Base-by-base conservation (phyloP, 1,284 basidiomycete genomes). In the Rhodotorula sp. region DNA sequence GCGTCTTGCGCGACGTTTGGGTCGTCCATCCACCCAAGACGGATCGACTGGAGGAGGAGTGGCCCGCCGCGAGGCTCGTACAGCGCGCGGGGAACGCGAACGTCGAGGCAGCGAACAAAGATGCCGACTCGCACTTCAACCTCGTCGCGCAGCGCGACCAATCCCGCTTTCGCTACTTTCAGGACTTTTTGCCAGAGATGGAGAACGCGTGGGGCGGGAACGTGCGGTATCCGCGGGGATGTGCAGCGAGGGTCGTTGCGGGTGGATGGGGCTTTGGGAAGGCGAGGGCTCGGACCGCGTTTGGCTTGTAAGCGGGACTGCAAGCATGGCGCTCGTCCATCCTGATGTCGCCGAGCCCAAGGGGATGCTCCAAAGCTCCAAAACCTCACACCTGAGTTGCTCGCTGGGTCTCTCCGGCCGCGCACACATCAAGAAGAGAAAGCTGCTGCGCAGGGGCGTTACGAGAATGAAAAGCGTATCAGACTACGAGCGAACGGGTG, bases 141-240 rank as follows among this genome's bases (percentile, higher is more conserved):
- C 62, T 60, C 44, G 55, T 27, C 4, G 67, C 64, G 36, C 70
- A 72, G 53, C 48, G 47, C 39, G 70, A 72, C 48, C 44, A 60
- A n/a, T 19, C 39, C 39, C 44, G 70, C 27, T 72, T 59, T 32
- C 58, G 70, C 11, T 72, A 72, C 53, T 72, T 72, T 32, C 62
- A 72, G 57, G 67, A 72, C 30, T 69, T 54, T 20, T 29, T 72
- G 10, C 67, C 70, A 8, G 70, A 72, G 48, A 24, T 66, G 60
- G 64, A 59, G 57, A 47, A 29, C 27, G 13, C 0, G 11, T 72
- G 47, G 47, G 59, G 59, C 22, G 60, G 49, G 13, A 72, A 66
- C 51, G 36, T 56, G 27, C 49, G 70, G 7, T 72, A 64, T 64
- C 67, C 70, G 44, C 51, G 64, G 19, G 67, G 61, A 27, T 63